Percentiles rank a stretch among this genome's conserved stretches.
These are phyloP conservation scores for Melastoma candidum DNA, from an alignment of 441 rosid genomes.

Conservation along the genomic window DNA sequence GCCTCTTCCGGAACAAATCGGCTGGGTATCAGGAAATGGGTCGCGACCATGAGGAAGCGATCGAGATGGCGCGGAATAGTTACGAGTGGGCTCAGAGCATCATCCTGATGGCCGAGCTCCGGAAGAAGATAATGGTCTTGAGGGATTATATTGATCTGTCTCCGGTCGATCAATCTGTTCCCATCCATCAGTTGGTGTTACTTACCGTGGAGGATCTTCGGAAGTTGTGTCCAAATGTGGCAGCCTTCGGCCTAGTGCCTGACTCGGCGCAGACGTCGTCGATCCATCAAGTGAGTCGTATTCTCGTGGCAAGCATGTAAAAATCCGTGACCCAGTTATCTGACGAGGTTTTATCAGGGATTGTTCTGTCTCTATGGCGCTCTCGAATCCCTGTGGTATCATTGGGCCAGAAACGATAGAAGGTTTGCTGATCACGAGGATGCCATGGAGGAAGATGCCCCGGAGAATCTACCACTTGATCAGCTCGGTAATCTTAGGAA, in stretches of 20 bases:
- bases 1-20: no score
- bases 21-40: no score
- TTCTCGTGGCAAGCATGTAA: not conserved
- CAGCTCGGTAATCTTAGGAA: constrained; percentile 7
- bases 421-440: not conserved
- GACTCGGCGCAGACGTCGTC: not conserved
- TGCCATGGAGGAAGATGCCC: constrained; percentile 3
- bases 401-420: constrained; percentile 6
- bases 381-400: constrained; percentile 5
- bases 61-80: no score
- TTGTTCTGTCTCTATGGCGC: constrained; percentile 9
- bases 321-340: not conserved
- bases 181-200: constrained; percentile 10
- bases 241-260: not conserved
- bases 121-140: constrained; percentile 10
- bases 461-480: constrained; percentile 2
- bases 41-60: no score
- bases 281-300: not conserved
- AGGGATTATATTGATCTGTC: constrained; percentile 10
- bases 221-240: constrained; percentile 5
- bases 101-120: constrained; percentile 2
- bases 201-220: constrained; percentile 9
- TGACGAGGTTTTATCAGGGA: constrained; percentile 5
- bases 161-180: constrained; percentile 4
- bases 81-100: constrained; percentile 4